Evolutionary conservation across 148 eudicot species (phyloP).

Genomic region (Oxyria digyna): DNA sequence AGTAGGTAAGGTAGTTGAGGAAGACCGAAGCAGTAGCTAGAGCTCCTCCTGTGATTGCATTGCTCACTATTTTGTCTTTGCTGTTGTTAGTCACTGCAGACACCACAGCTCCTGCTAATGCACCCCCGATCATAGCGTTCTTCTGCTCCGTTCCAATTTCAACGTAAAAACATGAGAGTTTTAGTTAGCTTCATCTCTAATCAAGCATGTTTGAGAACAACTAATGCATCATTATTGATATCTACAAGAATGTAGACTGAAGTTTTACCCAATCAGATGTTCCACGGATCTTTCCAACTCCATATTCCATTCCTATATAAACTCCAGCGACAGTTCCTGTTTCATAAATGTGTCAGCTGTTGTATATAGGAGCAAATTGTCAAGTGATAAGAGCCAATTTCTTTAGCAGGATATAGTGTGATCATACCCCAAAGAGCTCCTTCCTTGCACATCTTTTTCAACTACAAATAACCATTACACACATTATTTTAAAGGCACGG

Average conservation of each 20-base stretch:
- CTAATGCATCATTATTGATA: background rate
- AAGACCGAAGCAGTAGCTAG: too few species aligned
- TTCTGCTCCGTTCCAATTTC: background rate
- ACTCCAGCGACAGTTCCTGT: constrained; percentile 8
- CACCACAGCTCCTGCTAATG: background rate
- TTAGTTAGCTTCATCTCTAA: background rate
- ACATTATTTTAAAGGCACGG: background rate
- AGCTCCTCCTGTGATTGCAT: too few species aligned
- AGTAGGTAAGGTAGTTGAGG: too few species aligned
- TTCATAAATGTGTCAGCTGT: background rate
- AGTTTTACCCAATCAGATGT: constrained; percentile 8
- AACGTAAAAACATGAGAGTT: background rate
- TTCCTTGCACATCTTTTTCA: constrained; percentile 10
- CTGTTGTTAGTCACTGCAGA: background rate
- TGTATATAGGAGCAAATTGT: background rate
- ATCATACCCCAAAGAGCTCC: constrained; percentile 10
- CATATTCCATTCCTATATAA: constrained; percentile 7
- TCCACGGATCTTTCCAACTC: background rate
- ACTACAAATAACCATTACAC: background rate
- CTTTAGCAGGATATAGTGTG: background rate
- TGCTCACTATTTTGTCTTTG: constrained; percentile 1
- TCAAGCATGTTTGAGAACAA: too few species aligned
- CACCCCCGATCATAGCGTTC: background rate
- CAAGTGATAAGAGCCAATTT: background rate
- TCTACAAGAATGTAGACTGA: background rate